Percentiles rank a stretch among this genome's conserved stretches.
phyloP scores from a whole-genome alignment of 2,329 filamentous ascomycete genomes.

The Fulvia fulva region DNA sequence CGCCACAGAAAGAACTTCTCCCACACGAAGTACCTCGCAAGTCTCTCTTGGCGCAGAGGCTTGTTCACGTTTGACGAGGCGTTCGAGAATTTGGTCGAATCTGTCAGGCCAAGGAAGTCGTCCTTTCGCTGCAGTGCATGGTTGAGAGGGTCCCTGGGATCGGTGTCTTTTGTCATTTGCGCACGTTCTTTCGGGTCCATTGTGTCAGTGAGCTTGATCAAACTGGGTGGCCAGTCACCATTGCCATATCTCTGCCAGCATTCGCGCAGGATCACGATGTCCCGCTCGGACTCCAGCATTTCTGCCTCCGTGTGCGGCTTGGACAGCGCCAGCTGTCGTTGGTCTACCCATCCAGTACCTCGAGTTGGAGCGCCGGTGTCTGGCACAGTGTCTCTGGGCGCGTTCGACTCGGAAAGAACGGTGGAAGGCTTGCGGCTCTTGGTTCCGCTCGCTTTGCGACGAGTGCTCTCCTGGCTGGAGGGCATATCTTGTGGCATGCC shows the following conservation, averaged over 20 bases:
- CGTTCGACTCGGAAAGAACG: neutral
- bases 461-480: neutral
- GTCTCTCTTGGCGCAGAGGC: too few species aligned
- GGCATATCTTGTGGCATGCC: neutral
- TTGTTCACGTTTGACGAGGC: too few species aligned
- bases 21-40: too few species aligned
- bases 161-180: too few species aligned
- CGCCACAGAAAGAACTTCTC: too few species aligned
- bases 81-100: too few species aligned
- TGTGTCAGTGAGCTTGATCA: too few species aligned
- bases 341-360: neutral
- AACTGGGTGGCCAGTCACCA: neutral
- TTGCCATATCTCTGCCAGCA: neutral
- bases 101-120: too few species aligned
- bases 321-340: neutral
- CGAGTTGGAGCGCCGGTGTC: too few species aligned
- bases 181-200: too few species aligned
- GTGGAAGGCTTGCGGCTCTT: neutral
- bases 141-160: too few species aligned
- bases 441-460: neutral
- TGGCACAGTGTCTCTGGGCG: neutral
- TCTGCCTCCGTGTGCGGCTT: neutral
- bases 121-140: too few species aligned
- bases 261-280: neutral
- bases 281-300: neutral